Percentiles rank a stretch among this genome's conserved stretches.
These are phyloP conservation scores for Trebouxia sp. DNA, from an alignment of 139 green algal genomes.

Conservation along the genomic window DNA sequence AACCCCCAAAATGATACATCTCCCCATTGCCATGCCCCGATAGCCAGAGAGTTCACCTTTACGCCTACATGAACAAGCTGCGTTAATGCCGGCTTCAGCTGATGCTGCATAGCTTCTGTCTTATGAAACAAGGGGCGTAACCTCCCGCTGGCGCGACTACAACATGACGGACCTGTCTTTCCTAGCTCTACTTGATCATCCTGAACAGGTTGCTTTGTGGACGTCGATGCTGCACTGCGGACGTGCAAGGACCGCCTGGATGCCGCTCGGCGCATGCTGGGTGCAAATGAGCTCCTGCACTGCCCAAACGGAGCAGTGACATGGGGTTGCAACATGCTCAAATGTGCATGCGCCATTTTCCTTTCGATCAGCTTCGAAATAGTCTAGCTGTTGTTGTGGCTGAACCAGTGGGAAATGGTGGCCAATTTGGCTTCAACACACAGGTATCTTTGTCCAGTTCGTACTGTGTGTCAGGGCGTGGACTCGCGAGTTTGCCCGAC, in stretches of 20 bases:
- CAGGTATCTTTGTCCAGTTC: too few species aligned
- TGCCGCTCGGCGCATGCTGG: neutral
- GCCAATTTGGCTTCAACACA: too few species aligned
- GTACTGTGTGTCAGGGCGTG: too few species aligned
- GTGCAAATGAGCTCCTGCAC: neutral
- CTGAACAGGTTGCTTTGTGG: neutral
- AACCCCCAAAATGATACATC: constrained; percentile 71
- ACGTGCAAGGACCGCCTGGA: neutral
- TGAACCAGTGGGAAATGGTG: too few species aligned
- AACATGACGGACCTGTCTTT: neutral
- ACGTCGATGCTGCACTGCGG: neutral
- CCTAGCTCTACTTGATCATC: neutral
- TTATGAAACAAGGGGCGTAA: neutral
- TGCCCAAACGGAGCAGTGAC: neutral
- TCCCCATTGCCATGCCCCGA: constrained; percentile 82
- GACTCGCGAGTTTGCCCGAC: too few species aligned
- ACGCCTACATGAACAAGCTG: neutral
- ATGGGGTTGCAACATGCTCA: neutral
- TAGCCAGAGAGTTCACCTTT: constrained; percentile 27
- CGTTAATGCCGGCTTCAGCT: neutral
- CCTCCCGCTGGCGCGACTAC: neutral
- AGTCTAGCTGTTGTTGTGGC: too few species aligned
- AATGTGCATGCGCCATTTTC: neutral
- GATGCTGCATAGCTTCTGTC: neutral
- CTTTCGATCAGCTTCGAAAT: too few species aligned